Percentiles rank a stretch among this genome's conserved stretches.
Conservation (phyloP, 2,329 filamentous ascomycete genomes). For the Fusarium camptoceras region DNA sequence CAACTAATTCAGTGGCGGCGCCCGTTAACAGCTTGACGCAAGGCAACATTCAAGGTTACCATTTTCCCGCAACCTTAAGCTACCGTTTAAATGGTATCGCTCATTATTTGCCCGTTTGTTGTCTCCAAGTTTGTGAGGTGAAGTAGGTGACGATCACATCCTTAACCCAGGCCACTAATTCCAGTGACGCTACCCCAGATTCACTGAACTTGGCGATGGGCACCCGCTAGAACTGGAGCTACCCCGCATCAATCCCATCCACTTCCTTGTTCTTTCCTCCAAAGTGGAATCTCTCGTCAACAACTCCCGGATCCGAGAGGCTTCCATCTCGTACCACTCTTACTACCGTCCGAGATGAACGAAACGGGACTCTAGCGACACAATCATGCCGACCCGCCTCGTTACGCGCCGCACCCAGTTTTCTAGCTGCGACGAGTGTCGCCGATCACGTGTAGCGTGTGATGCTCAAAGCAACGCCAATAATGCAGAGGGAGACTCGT, state of each 20-base stretch:
- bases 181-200: conserved; percentile 27
- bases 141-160: background rate
- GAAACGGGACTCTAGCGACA: background rate
- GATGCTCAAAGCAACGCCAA: conserved; percentile 39
- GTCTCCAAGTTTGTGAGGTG: background rate
- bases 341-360: background rate
- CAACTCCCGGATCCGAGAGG: conserved; percentile 27
- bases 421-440: conserved; percentile 51
- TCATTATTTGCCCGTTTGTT: background rate
- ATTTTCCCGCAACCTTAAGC: background rate
- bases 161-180: background rate
- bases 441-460: conserved; percentile 49
- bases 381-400: conserved; percentile 31
- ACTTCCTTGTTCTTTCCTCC: conserved; percentile 8
- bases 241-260: conserved; percentile 32
- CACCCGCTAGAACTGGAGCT: conserved; percentile 13
- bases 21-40: background rate
- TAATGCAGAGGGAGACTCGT: conserved; percentile 70
- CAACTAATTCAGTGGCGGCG: conserved; percentile 12
- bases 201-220: conserved; percentile 14
- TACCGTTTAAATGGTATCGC: background rate
- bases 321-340: background rate
- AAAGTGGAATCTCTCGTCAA: conserved; percentile 11
- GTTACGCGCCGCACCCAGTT: conserved; percentile 52
- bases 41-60: background rate